Percentiles rank a stretch among this genome's conserved stretches.
These are phyloP conservation scores for Kodamaea sp. DNA, from an alignment of 1,139 yeast genomes.

Conservation along the genomic window DNA sequence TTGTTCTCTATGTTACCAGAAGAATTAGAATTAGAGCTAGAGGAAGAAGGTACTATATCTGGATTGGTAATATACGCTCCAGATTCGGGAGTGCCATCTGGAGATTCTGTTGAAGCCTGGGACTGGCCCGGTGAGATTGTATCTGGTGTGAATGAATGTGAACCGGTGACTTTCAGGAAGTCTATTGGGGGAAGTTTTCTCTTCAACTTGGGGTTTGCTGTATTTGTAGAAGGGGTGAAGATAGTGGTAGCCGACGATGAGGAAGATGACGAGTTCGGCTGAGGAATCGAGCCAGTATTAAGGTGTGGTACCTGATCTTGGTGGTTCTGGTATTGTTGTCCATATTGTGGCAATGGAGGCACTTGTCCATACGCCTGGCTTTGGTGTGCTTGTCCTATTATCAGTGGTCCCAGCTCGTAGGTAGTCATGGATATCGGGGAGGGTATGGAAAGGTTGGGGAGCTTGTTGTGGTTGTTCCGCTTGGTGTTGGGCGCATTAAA, in stretches of 20 bases:
- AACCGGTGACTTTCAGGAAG: conserved; percentile 37
- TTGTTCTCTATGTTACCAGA: conserved; percentile 2
- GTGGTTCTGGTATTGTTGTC: no score
- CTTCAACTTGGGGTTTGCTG: conserved; percentile 22
- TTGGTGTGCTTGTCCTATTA: neutral
- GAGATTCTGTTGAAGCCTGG: neutral
- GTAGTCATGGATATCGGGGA: conserved; percentile 20
- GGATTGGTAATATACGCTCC: neutral
- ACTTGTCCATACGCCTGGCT: neutral
- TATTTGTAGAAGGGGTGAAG: conserved; percentile 11
- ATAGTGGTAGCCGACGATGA: conserved; percentile 11
- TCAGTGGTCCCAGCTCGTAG: neutral
- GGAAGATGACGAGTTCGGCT: conserved; percentile 6
- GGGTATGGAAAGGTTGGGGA: conserved; percentile 29
- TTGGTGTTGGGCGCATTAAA: conserved; percentile 33
- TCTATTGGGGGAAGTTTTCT: conserved; percentile 50
- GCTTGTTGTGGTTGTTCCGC: conserved; percentile 18
- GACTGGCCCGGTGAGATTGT: conserved; percentile 6
- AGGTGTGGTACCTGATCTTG: neutral
- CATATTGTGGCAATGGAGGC: neutral
- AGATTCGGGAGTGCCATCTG: neutral
- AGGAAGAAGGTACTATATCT: neutral
- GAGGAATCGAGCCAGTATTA: conserved; percentile 3
- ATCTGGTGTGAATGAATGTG: conserved; percentile 21
- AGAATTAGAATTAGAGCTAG: neutral